Conservation (phyloP, 73 alveolate genomes). For the Uronychia binucleata region DNA sequence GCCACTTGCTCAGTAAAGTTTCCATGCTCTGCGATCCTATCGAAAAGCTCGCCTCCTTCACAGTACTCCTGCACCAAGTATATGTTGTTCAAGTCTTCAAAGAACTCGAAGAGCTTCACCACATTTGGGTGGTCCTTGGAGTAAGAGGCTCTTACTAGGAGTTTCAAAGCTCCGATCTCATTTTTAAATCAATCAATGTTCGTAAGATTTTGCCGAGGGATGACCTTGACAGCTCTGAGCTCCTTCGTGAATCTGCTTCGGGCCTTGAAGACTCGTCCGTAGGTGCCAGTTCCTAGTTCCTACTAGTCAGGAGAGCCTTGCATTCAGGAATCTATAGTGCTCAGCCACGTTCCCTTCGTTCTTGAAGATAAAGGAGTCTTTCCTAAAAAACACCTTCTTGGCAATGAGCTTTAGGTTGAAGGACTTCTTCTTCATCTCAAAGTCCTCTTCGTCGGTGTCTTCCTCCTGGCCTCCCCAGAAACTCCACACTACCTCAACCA, state of each 20-base stretch:
- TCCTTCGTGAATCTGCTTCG: background rate
- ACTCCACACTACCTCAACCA: too few relatives aligned
- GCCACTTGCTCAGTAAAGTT: too few relatives aligned
- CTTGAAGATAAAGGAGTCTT: background rate
- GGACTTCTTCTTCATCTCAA: background rate
- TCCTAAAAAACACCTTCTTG: background rate
- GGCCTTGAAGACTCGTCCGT: background rate
- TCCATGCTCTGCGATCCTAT: conserved; percentile 38
- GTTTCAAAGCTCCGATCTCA: conserved; percentile 21
- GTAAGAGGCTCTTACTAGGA: background rate
- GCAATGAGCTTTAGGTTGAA: background rate
- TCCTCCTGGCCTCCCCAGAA: too few relatives aligned
- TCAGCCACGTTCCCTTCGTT: background rate
- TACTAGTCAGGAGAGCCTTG: background rate
- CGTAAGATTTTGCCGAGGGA: background rate
- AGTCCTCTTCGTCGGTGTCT: background rate
- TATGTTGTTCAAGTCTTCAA: conserved; percentile 53
- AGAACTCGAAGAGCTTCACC: conserved; percentile 43
- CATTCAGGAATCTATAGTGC: background rate
- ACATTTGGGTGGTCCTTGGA: conserved; percentile 34
- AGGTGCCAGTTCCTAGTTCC: background rate
- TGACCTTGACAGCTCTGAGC: conserved; percentile 26
- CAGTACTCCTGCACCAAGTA: conserved; percentile 63
- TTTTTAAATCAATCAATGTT: background rate
- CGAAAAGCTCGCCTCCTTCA: conserved; percentile 66